These are phyloP conservation scores for Penicillium ochrochloron DNA, from an alignment of 495 filamentous ascomycete genomes.

Conservation along the genomic window DNA sequence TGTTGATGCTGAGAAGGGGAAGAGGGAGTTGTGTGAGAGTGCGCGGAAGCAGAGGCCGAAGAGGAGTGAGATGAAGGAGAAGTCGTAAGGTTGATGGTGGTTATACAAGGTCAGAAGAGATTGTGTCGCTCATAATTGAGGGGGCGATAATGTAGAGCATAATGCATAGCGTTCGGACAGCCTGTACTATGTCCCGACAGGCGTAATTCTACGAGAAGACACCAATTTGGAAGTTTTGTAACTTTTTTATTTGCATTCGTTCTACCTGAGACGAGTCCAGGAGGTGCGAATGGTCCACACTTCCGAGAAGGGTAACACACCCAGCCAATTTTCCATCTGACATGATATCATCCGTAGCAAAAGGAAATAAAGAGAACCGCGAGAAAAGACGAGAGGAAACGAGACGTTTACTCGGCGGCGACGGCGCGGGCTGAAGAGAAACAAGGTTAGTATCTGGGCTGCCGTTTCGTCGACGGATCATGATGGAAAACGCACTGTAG, in stretches of 20 bases:
- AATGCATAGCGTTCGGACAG: constrained; percentile 4
- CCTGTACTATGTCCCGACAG: not conserved
- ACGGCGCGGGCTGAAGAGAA: constrained; percentile 48
- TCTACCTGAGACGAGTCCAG: constrained; percentile 37
- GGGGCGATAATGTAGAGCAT: not conserved
- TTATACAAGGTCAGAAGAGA: not conserved
- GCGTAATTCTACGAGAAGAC: constrained; percentile 1
- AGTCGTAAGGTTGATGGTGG: not conserved
- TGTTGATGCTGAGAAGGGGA: constrained; percentile 34
- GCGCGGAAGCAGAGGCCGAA: constrained; percentile 49
- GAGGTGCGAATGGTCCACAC: constrained; percentile 39
- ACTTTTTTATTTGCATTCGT: constrained; percentile 41
- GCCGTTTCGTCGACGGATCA: too few species aligned
- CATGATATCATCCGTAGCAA: constrained; percentile 53
- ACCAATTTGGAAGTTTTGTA: constrained; percentile 35
- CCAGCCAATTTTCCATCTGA: constrained; percentile 48
- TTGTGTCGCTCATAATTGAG: not conserved
- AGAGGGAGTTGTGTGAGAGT: constrained; percentile 53
- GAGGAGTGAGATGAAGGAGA: constrained; percentile 34
- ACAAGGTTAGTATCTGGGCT: constrained; percentile 26
- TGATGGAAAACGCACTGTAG: constrained; percentile 69
- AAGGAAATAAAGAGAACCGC: constrained; percentile 43
- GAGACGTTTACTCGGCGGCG: constrained; percentile 55
- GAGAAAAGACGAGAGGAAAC: constrained; percentile 41
- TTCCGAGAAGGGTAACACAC: constrained; percentile 45